These are phyloP conservation scores for Rhytidiadelphus loreus DNA, from an alignment of 225 moss, liverwort and hornwort genomes.

Conservation along the genomic window DNA sequence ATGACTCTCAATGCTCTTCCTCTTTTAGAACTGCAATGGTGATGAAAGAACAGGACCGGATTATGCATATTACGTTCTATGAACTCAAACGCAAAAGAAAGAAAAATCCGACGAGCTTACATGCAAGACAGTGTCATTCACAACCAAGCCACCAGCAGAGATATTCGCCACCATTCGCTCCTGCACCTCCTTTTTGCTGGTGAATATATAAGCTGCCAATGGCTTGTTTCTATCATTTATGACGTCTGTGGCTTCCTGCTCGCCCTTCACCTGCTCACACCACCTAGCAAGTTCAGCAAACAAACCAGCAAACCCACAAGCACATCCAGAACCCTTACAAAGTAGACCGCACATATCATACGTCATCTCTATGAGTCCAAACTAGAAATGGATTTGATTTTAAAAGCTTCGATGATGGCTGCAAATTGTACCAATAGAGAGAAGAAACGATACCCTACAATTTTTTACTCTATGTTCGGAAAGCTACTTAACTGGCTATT, in stretches of 20 bases:
- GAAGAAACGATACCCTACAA: neutral
- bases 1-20: neutral
- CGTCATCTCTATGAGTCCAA: neutral
- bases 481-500: neutral
- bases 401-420: neutral
- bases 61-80: neutral
- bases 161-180: slow-evolving; percentile 44
- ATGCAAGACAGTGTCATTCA: slow-evolving; percentile 71
- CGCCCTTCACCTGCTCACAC: slow-evolving; percentile 51
- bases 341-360: neutral
- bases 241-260: slow-evolving; percentile 51
- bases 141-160: slow-evolving; percentile 66
- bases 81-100: neutral
- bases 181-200: slow-evolving; percentile 40
- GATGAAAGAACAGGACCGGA: neutral
- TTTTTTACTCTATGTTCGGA: neutral
- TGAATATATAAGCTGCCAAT: slow-evolving; percentile 62
- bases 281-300: neutral
- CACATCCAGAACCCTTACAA: neutral
- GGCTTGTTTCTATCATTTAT: slow-evolving; percentile 61
- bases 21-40: neutral
- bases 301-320: neutral
- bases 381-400: neutral
- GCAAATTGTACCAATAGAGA: neutral
- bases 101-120: slow-evolving; percentile 10